Base-by-base conservation (phyloP, 2,329 filamentous ascomycete species). In the Endoconidiophora laricicola region DNA sequence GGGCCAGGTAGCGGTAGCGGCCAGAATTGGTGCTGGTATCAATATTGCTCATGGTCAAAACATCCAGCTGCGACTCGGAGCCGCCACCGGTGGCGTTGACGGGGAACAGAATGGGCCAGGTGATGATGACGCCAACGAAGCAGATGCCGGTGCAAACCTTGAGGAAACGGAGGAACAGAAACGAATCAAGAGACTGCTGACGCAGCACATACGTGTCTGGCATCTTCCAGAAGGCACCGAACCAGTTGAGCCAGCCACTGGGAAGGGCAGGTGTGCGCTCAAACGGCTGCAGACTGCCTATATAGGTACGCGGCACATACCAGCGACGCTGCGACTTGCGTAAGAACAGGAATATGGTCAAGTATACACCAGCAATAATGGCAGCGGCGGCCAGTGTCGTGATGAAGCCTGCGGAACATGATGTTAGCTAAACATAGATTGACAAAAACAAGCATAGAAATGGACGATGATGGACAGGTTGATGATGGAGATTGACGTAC, bases 71-170 rank as follows among this genome's bases (percentile, higher is more conserved):
- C 9, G 58, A 52, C 46, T 76, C 66, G 1, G 67, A 68, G 14
- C 69, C 79, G 20, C 81, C 79, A 24, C 90, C 91, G 1, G 87
- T 95, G 33, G 78, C 79, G 63, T 96, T 93, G 62, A 96, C 69
- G 0, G 91, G 88, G 58, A 78, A 86, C 20, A 96, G 69, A 38
- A 95, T 71, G 0, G 91, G 90, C 80, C 85, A 94, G 16, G 86
- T 88, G 53, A 96, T 80, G 57, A 74, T 69, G 59, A 81, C 85
- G 52, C 91, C 91, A 7, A 90, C 81, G 43, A 96, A 75, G 65
- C 83, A 88, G 56, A 93, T 82, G 53, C 79, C 68, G 29, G 82
- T 72, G 6, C 60, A 56, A 38, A 88, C 78, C 62, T 84, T 83
- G 56, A 94, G 68, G 62, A 86, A 90, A 36, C 87, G 83, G 37